Percentiles rank a stretch among this genome's conserved stretches.
Conservation (phyloP, 306 rosid species). For the Oemleria cerasiformis region DNA sequence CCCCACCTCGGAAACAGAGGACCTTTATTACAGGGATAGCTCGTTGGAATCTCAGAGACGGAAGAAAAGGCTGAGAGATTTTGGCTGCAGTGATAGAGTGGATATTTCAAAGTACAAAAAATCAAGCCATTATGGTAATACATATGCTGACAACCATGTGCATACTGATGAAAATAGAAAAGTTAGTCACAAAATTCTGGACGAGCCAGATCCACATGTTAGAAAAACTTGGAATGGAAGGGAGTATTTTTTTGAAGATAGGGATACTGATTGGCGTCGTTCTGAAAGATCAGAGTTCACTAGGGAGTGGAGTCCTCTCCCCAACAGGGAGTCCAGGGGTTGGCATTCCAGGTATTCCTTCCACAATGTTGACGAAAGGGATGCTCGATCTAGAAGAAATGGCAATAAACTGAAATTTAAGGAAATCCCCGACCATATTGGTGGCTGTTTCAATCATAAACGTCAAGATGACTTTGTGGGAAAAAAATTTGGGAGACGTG, state of each 20-base stretch:
- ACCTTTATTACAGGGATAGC: slow-evolving; percentile 26
- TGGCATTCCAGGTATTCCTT: slow-evolving; percentile 35
- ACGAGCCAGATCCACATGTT: slow-evolving; percentile 25
- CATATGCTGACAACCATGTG: slow-evolving; percentile 27
- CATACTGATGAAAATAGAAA: slow-evolving; percentile 17
- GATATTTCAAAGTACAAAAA: slow-evolving; percentile 36
- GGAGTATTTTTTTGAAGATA: slow-evolving; percentile 32
- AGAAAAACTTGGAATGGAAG: slow-evolving; percentile 30
- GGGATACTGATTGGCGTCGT: slow-evolving; percentile 30
- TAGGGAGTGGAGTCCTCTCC: slow-evolving; percentile 30
- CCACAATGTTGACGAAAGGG: slow-evolving; percentile 29
- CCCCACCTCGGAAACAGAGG: slow-evolving; percentile 30
- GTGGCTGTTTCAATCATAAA: slow-evolving; percentile 32
- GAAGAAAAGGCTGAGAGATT: slow-evolving; percentile 29
- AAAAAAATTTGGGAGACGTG: slow-evolving; percentile 27
- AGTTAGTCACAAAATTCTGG: slow-evolving; percentile 28
- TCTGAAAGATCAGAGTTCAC: slow-evolving; percentile 23
- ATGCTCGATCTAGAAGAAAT: slow-evolving; percentile 31
- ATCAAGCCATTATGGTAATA: slow-evolving; percentile 31
- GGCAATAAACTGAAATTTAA: slow-evolving; percentile 27
- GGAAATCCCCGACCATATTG: slow-evolving; percentile 27
- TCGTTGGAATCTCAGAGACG: slow-evolving; percentile 29
- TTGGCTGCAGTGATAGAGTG: slow-evolving; percentile 28
- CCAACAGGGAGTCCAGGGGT: slow-evolving; percentile 39
- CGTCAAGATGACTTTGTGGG: slow-evolving; percentile 28